Base-by-base conservation (phyloP, 2,329 filamentous ascomycete genomes). In the Botrytis deweyae region DNA sequence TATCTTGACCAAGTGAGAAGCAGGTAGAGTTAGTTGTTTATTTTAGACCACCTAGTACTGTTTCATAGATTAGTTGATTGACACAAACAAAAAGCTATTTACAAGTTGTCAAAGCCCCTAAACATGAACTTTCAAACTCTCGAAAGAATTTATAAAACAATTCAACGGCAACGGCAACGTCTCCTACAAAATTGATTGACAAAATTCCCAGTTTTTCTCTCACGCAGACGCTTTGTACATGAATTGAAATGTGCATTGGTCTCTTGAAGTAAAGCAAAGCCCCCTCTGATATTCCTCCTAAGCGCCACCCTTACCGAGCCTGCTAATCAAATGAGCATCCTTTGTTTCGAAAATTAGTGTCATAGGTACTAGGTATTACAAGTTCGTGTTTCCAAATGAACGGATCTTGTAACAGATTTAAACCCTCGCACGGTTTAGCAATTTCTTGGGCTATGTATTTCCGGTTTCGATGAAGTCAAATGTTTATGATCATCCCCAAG, bases 351-450 rank as follows among this genome's bases (percentile, higher is more conserved):
- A 63, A 29, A 20, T 67, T 36, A 40, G 38, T 29, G 22, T 59
- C 22, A 29, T 58, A 33, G 29, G 16, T 29, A 73, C n/a, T 29
- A 29, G 29, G 22, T 38, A 73, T 38, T 29, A 52, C 58, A 44
- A 38, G 38, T 38, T n/a, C 36, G 36, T 38, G 67, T 49, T 71
- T 73, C 62, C 67, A 65, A 64, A 61, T 66, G 38, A 40, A 44
- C 38, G 46, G 67, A 52, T 71, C 72, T 29, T 74, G 72, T 74
- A 46, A 58, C 72, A 72, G 68, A 52, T 29, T 22, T 44, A n/a
- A 25, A 36, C 44, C 52, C 71, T 40, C 40, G 52, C 63, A 68
- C 52, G 29, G 62, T 72, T 55, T 49, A 66, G 62, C 18, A 42
- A 52, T 49, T 44, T 40, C 58, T 58, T 16, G n/a, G 36, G 55